Evolutionary conservation across 441 rosid species (phyloP).

Genomic region (Flueggea neowawraea): DNA sequence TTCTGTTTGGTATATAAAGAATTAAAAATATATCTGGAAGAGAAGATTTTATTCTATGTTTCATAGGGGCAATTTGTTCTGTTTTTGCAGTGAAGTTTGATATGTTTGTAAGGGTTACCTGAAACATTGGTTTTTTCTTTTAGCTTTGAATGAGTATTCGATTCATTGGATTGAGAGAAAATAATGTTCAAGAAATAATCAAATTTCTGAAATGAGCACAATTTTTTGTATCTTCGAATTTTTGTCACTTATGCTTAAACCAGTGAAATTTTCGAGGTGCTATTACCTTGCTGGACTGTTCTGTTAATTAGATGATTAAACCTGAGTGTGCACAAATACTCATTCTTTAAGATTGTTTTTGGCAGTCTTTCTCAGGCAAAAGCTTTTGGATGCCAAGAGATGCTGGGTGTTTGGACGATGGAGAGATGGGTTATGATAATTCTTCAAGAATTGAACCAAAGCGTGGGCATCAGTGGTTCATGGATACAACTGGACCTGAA

Average conservation of each 20-base stretch:
- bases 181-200: too few species aligned
- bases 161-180: too few species aligned
- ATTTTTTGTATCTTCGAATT: not conserved
- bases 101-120: too few species aligned
- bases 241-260: not conserved
- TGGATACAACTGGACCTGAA: constrained; percentile 45
- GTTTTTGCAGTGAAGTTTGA: too few species aligned
- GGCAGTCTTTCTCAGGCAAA: constrained; percentile 43
- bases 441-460: constrained; percentile 46
- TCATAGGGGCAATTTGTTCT: too few species aligned
- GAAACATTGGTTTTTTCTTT: too few species aligned
- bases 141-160: too few species aligned
- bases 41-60: too few species aligned
- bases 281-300: constrained; percentile 3
- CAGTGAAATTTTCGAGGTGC: constrained; percentile 5
- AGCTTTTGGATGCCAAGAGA: constrained; percentile 47
- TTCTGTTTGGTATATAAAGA: too few species aligned
- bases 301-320: constrained; percentile 10
- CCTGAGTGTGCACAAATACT: not conserved
- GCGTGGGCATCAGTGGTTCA: constrained; percentile 57
- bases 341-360: constrained; percentile 10
- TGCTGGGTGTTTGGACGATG: constrained; percentile 36
- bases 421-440: constrained; percentile 44
- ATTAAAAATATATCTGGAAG: too few species aligned
- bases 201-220: too few species aligned